Evolutionary conservation across 768 basidiomycete species (phyloP), one percentile per base, ranked within the genome.

Genomic region (Mycena crocata): DNA sequence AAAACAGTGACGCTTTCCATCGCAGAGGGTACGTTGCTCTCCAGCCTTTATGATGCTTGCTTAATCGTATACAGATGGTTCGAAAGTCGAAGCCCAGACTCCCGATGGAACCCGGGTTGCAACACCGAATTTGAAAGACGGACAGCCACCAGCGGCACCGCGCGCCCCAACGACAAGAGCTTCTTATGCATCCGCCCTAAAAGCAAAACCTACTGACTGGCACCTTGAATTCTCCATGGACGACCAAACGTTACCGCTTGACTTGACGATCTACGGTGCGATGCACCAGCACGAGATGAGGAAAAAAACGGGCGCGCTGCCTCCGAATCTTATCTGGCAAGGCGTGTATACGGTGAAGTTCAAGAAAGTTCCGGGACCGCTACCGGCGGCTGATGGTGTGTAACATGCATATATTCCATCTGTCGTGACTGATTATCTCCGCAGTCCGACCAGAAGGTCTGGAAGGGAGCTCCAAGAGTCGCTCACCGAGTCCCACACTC

Each of bases 171-270:
- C 81, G 32, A 77, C 74, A 54, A 80, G 86, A 69, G 82, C 86
- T 0, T 98, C 98, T 2, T 99, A 99, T 77, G 98, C 98, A 32
- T 92, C 95, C 5, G 96, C 96, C 15, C 85, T 98, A 62, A 98
- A 95, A 80, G 83, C 95, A 0, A 95, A 95, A 74, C 96, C 97
- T 5, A 89, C 87, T 19, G 97, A 99, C 74, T 99, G 95, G 95
- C 96, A 99, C 76, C 88, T 99, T 56, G 93, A 98, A 78, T 99
- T 99, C 79, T 92, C 88, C 12, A 93, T 98, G 89, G 94, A 94
- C 74, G 96, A 95, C 66, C 90, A 94, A 49, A 79, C 88, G 24
- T 81, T 99, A 21, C 92, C 93, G 0, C 79, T 96, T 64, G 93
- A 96, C 76, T 84, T 96, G 60, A 99, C 98, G 0, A 91, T 99